A percentile compares a stretch with the other conserved stretches of the same genome.
These are phyloP conservation scores for Penicillium soppii DNA, from an alignment of 495 filamentous ascomycete genomes.

Conservation along the genomic window DNA sequence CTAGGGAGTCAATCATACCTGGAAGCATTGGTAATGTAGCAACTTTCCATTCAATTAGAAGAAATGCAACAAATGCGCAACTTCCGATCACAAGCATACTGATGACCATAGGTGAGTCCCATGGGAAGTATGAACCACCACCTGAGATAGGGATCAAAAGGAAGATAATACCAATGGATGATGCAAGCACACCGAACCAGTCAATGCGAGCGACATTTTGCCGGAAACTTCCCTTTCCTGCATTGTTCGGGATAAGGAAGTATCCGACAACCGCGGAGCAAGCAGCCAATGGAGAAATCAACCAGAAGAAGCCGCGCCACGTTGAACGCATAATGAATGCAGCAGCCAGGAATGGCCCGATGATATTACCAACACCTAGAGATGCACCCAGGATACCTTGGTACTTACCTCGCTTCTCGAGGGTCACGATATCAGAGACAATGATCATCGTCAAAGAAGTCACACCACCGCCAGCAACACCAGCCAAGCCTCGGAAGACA, in stretches of 20 bases:
- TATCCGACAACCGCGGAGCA: slow-evolving; percentile 40
- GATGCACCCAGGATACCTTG: slow-evolving; percentile 45
- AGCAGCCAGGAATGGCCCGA: slow-evolving; percentile 45
- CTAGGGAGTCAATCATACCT: slow-evolving; percentile 30
- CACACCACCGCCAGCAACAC: slow-evolving; percentile 53
- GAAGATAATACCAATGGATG: slow-evolving; percentile 54
- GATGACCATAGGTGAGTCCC: slow-evolving; percentile 61
- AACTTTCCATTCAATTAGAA: slow-evolving; percentile 58
- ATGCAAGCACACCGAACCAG: slow-evolving; percentile 50
- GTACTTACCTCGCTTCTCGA: slow-evolving; percentile 47
- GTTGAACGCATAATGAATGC: slow-evolving; percentile 44
- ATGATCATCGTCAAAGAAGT: slow-evolving; percentile 53
- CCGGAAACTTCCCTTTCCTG: slow-evolving; percentile 31
- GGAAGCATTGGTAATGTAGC: slow-evolving; percentile 61
- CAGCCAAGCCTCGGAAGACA: slow-evolving; percentile 54
- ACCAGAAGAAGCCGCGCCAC: slow-evolving; percentile 52
- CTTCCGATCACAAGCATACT: slow-evolving; percentile 57
- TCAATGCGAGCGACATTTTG: slow-evolving; percentile 55
- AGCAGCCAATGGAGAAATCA: slow-evolving; percentile 41
- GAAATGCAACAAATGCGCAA: slow-evolving; percentile 45
- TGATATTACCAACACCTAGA: slow-evolving; percentile 43
- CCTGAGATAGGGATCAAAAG: slow-evolving; percentile 63
- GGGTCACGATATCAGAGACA: slow-evolving; percentile 48
- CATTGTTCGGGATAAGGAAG: slow-evolving; percentile 44
- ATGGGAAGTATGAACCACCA: slow-evolving; percentile 59